Base-by-base conservation (phyloP, 73 alveolate genomes). In the Blepharisma japonicum region DNA sequence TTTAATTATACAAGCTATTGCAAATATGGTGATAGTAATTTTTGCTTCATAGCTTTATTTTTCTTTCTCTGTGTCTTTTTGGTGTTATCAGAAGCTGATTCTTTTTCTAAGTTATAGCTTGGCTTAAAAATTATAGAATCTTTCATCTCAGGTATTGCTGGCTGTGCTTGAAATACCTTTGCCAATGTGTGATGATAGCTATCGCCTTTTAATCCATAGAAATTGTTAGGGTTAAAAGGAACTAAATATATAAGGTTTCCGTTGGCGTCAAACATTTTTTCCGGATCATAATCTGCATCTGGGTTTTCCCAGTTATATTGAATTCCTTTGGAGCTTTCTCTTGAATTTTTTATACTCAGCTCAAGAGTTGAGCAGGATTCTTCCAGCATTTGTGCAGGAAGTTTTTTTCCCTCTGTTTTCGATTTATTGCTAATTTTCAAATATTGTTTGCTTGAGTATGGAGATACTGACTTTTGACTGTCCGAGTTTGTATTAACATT, bases 161-260 rank as follows among this genome's bases (percentile, higher is more conserved):
- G 67, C n/a, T 53, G 67, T 14, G 67, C 67, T 53, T 14, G 23
- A 4, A 53, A 53, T 53, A 53, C 67, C 23, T 11, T 20, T 14
- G n/a, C 23, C 4, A 11, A 20, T 1, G 67, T 14, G 23, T 53
- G 67, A 20, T 53, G 23, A 4, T 14, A 53, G n/a, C 3, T 53
- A 53, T 53, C 67, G 23, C 67, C 67, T 53, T 53, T 53, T 53
- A 53, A 53, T 14, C 67, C 67, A 4, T 53, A 53, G 23, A 14
- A 0, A 14, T 53, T 11, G 4, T 53, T 53, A 14, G 67, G 67
- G 4, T 53, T 53, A 20, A 14, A 53, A 14, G 67, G 67, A 53
- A 53, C n/a, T 20, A 53, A 14, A 53, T 53, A 20, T 11, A 53
- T 53, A 14, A 20, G 23, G 23, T 53, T 20, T 53, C 23, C 23